Conservation (phyloP, 768 basidiomycete genomes). For the Phaffia tasmanica region DNA sequence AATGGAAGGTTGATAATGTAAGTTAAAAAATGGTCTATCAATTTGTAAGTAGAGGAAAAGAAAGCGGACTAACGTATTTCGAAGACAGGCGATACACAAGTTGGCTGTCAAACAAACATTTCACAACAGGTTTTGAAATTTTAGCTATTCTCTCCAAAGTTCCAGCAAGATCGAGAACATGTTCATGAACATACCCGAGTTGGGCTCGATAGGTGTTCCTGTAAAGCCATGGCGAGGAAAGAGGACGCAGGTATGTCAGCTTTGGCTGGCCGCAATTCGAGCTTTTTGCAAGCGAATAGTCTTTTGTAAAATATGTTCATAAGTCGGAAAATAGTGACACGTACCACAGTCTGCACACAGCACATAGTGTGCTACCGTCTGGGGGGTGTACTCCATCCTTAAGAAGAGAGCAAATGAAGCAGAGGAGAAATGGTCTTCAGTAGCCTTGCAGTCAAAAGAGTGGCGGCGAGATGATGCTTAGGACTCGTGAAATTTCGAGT, state of each 20-base stretch:
- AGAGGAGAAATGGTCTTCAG: background rate
- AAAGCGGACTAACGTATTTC: conserved; percentile 57
- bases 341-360: conserved; percentile 81
- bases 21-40: background rate
- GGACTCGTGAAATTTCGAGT: too few species aligned
- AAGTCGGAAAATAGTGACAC: conserved; percentile 26
- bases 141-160: background rate
- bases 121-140: background rate
- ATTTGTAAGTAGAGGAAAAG: background rate
- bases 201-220: conserved; percentile 80
- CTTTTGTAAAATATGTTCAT: background rate
- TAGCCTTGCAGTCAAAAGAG: too few species aligned
- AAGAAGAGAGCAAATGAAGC: background rate
- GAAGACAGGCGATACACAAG: conserved; percentile 73
- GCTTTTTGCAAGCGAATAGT: background rate
- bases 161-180: background rate
- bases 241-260: background rate
- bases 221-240: background rate
- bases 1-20: background rate
- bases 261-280: conserved; percentile 2
- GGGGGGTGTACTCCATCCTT: conserved; percentile 65
- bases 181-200: conserved; percentile 46
- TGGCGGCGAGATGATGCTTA: too few species aligned
- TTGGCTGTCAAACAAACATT: conserved; percentile 43
- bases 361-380: conserved; percentile 65